Base-by-base conservation (phyloP, 805 yeast species). In the Myxozyma monticola region DNA sequence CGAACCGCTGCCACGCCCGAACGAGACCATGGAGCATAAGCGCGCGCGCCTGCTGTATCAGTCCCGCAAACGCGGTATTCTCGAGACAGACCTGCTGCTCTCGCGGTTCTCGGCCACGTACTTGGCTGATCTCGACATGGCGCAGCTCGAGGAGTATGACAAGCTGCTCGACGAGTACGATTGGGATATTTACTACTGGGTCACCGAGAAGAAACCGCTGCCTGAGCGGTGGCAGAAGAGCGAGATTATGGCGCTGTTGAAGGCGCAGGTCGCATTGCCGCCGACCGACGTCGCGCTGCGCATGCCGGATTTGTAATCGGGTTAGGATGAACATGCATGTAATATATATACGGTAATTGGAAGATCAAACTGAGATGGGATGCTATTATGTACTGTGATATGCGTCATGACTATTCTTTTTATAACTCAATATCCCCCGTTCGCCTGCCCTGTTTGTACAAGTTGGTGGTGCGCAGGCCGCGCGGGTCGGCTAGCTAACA, bases 121-220 rank as follows among this genome's bases (percentile, higher is more conserved):
- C 64, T 72, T 93, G 56, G 68, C 75, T 33, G 64, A 65, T 0
- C 77, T 93, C 74, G 73, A 76, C 10, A 68, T 71, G 53, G 83
- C 75, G 47, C 85, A 88, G 69, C 72, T 93, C 46, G 84, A 81
- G 40, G 98, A 93, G 68, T 93, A 88, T 68, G 75, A 49, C 37
- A 28, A 48, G 45, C 70, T 93, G 50, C 75, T 93, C 65, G 95
- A 93, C 68, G 95, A 91, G 69, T 80, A 91, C n/a, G 99, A 93
- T 69, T 93, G 99, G 99, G 99, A 93, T 68, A 90, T 93, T 54
- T 93, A 88, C 69, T 93, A 93, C 72, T 91, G 99, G 99, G 96
- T 95, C 22, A 88, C 97, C 1, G 80, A 79, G 59, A 88, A 90
- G 67, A 47, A 86, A 71, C 62, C 81, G 79, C 74, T 91, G 57